Evolutionary conservation across 768 basidiomycete genomes (phyloP).

Genomic region (Termitomyces sp.): DNA sequence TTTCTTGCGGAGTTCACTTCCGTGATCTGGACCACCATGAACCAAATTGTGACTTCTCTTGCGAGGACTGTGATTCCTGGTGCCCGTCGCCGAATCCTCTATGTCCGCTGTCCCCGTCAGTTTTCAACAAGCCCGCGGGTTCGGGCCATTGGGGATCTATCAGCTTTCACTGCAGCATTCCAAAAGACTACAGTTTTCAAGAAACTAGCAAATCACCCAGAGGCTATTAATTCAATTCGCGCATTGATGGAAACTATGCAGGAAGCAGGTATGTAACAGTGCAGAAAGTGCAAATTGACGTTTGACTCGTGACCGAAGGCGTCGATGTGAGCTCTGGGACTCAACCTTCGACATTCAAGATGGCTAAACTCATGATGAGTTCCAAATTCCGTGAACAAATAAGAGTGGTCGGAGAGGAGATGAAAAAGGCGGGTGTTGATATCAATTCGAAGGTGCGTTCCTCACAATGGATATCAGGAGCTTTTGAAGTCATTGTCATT

Average conservation of each 20-base stretch:
- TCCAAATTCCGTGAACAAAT: conserved; percentile 46
- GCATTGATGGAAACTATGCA: conserved; percentile 39
- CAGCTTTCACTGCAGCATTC: conserved; percentile 33
- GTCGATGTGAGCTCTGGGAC: conserved; percentile 38
- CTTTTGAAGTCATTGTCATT: not conserved
- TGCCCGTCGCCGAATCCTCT: conserved; percentile 3
- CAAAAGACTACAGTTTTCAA: conserved; percentile 38
- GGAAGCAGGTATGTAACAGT: conserved; percentile 34
- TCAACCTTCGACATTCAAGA: conserved; percentile 42
- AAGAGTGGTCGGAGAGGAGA: conserved; percentile 38
- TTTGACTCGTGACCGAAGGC: conserved; percentile 28
- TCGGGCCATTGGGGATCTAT: conserved; percentile 24
- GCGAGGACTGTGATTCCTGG: conserved; percentile 7
- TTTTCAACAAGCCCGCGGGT: conserved; percentile 15
- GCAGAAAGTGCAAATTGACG: not conserved
- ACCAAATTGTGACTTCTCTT: conserved; percentile 9
- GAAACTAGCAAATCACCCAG: conserved; percentile 44
- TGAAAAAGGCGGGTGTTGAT: conserved; percentile 59
- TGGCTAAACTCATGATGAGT: conserved; percentile 49
- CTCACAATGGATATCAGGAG: not conserved
- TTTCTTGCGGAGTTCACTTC: conserved; percentile 1
- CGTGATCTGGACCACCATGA: conserved; percentile 11
- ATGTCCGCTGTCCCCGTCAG: conserved; percentile 5
- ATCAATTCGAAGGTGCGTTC: conserved; percentile 43
- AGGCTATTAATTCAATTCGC: conserved; percentile 42